phyloP scores from a whole-genome alignment of 2,329 filamentous ascomycete genomes.

The Pseudogymnoascus sp. region DNA sequence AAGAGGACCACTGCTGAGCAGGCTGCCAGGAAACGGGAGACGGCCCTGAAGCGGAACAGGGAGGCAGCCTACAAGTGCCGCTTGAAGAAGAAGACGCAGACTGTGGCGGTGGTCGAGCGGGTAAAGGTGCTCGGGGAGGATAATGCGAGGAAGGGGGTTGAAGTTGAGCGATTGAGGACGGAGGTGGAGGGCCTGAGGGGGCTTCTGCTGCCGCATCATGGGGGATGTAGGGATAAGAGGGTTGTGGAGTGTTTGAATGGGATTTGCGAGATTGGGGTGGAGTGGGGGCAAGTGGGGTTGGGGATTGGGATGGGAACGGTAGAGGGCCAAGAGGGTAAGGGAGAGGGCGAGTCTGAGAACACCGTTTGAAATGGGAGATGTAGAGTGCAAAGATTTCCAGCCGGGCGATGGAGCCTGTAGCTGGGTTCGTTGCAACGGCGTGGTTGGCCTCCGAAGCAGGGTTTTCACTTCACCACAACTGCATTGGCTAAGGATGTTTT shows the following conservation, averaged over 20 bases:
- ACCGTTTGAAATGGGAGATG: no score
- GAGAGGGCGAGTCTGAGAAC: no score
- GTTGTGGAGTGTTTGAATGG: not conserved
- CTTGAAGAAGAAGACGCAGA: constrained; percentile 7
- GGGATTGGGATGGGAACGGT: no score
- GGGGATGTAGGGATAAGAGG: not conserved
- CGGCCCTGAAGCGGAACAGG: not conserved
- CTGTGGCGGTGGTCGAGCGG: not conserved
- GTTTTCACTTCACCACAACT: no score
- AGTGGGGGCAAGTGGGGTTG: not conserved
- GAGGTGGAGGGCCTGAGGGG: not conserved
- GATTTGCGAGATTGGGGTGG: not conserved
- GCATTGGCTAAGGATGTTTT: no score
- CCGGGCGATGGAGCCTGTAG: no score
- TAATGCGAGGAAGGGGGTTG: not conserved
- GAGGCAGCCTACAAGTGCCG: constrained; percentile 4
- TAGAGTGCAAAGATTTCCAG: no score
- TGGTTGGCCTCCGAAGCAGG: no score
- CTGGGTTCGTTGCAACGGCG: no score
- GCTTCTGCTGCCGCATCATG: not conserved
- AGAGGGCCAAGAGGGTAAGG: no score
- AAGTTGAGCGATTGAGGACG: not conserved
- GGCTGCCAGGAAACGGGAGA: not conserved
- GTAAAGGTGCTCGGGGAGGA: not conserved
- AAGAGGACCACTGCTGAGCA: not conserved